Conservation (phyloP, 2,329 filamentous ascomycete genomes). For the Xylariaceae sp. region DNA sequence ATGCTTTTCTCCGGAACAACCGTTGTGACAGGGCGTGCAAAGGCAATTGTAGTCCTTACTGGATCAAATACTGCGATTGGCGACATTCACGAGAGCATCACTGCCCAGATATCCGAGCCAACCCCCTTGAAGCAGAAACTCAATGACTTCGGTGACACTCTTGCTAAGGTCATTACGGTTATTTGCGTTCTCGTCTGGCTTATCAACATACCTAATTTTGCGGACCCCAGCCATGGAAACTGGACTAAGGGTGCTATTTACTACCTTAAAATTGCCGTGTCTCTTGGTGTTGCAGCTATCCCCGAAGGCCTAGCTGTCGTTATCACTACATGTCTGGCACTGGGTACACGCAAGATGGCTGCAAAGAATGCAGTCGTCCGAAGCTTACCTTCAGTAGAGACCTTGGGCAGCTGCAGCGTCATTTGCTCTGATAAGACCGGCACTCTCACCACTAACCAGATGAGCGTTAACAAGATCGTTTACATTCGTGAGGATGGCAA, state of each 20-base stretch:
- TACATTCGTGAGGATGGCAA: conserved; percentile 77
- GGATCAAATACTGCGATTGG: conserved; percentile 93
- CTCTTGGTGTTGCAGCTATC: conserved; percentile 95
- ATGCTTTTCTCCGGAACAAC: conserved; percentile 99
- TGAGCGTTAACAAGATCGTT: conserved; percentile 95
- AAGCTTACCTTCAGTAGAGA: conserved; percentile 95
- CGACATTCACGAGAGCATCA: conserved; percentile 98
- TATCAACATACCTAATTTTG: conserved; percentile 98
- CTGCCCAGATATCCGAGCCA: conserved; percentile 94
- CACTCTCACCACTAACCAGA: conserved; percentile 97
- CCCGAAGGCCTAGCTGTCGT: conserved; percentile 97
- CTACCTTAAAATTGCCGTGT: conserved; percentile 99
- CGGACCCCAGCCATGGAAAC: conserved; percentile 87
- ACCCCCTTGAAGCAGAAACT: conserved; percentile 98
- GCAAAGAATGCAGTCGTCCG: conserved; percentile 97
- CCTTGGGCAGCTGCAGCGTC: conserved; percentile 96
- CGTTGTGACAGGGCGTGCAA: conserved; percentile 91
- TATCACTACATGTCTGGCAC: conserved; percentile 96
- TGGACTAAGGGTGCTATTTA: conserved; percentile 98
- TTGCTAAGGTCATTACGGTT: conserved; percentile 97
- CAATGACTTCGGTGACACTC: conserved; percentile 93
- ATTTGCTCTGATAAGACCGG: conserved; percentile 99
- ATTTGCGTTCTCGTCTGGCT: conserved; percentile 98
- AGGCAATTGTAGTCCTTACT: conserved; percentile 87
- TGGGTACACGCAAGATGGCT: conserved; percentile 98